phyloP scores from a whole-genome alignment of 176 grass and related monocot species.

The Chloris gayana region DNA sequence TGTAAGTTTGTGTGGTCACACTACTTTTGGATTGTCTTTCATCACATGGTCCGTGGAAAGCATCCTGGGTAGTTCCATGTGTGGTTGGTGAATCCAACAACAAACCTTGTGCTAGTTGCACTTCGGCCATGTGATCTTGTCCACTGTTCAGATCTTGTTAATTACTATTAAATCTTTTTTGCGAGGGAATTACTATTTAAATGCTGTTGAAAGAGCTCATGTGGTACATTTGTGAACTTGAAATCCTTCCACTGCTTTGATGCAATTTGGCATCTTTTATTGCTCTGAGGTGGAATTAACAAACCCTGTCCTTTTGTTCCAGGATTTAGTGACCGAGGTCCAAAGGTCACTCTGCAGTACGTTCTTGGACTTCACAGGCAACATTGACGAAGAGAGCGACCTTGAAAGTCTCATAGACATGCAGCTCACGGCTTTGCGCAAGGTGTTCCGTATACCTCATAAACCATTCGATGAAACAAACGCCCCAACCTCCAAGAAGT shows the following conservation, averaged over 20 bases:
- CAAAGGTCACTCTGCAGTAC: conserved; percentile 62
- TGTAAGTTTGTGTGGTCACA: conserved; percentile 17
- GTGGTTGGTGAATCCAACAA: conserved; percentile 35
- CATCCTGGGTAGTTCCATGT: conserved; percentile 23
- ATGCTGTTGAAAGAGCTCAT: neutral
- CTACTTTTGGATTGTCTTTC: conserved; percentile 22
- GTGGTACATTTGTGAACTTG: neutral
- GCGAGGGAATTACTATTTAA: conserved; percentile 24
- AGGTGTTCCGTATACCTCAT: conserved; percentile 74
- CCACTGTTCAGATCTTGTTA: conserved; percentile 19
- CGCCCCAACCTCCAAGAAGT: conserved; percentile 67
- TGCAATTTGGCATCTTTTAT: neutral
- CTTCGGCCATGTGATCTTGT: conserved; percentile 35
- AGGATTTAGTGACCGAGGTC: conserved; percentile 56
- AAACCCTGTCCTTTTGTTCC: conserved; percentile 17
- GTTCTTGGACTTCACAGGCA: conserved; percentile 65
- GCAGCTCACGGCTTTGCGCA: conserved; percentile 70
- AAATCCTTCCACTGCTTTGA: neutral
- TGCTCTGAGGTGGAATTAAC: neutral
- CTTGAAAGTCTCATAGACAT: conserved; percentile 74
- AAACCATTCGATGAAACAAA: conserved; percentile 69
- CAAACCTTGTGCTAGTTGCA: conserved; percentile 23
- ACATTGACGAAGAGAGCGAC: conserved; percentile 64
- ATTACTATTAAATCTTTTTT: too few relatives aligned
- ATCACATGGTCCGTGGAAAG: conserved; percentile 15